Conservation (phyloP, 768 basidiomycete species). For the Boletus huronensis region DNA sequence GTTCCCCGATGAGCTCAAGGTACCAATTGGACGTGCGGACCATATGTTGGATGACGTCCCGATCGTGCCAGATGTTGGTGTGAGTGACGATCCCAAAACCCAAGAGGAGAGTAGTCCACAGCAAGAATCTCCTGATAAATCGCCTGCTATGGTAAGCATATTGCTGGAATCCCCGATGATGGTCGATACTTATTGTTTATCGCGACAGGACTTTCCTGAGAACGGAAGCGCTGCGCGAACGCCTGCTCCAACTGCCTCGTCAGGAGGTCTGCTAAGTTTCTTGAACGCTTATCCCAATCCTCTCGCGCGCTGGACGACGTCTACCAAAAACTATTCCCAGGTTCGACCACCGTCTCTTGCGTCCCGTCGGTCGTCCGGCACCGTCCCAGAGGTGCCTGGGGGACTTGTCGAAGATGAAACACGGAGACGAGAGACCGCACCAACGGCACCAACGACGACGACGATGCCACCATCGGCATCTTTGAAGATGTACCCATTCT, state of each 20-base stretch:
- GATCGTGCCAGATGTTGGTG: constrained; percentile 6
- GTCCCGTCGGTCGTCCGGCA: constrained; percentile 24
- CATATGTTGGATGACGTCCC: constrained; percentile 48
- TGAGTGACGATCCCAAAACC: constrained; percentile 14
- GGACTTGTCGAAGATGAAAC: constrained; percentile 27
- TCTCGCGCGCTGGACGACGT: constrained; percentile 48
- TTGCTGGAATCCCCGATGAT: not conserved
- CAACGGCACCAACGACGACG: constrained; percentile 1
- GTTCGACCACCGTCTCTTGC: constrained; percentile 19
- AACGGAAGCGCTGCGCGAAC: constrained; percentile 21
- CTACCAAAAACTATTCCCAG: constrained; percentile 24
- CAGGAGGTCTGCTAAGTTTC: constrained; percentile 54
- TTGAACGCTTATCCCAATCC: constrained; percentile 58
- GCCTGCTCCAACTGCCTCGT: constrained; percentile 20
- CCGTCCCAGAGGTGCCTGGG: constrained; percentile 35
- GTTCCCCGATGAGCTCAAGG: constrained; percentile 57
- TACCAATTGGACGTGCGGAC: constrained; percentile 58
- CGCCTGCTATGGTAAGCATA: constrained; percentile 20
- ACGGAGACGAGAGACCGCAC: not conserved
- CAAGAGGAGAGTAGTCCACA: constrained; percentile 17
- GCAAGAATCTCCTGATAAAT: constrained; percentile 21
- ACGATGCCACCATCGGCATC: not conserved
- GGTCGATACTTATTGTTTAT: not conserved
- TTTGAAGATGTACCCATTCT: constrained; percentile 37
- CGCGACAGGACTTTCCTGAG: constrained; percentile 25